Evolutionary conservation across 495 filamentous ascomycete genomes (phyloP), one percentile per base, ranked within the genome.

Genomic region (Aspergillus coremiiformis): DNA sequence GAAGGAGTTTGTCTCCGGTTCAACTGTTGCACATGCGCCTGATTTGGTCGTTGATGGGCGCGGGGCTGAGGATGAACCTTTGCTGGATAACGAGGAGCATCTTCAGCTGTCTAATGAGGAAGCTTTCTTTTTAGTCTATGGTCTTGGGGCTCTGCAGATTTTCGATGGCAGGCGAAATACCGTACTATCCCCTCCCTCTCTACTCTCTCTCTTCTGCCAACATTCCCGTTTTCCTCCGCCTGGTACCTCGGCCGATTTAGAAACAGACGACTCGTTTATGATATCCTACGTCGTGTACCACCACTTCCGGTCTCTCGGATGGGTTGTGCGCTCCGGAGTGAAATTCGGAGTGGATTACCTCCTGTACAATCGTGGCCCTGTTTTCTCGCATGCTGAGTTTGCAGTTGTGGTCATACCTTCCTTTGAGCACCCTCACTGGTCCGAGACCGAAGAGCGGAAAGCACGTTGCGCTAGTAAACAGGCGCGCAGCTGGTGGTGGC

Each of bases 281-380:
- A 62, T 93, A 20, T 83, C 85, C 29, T 99, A 97, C 63, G 80
- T 82, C 26, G 87, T 86, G 12, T 99, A 96, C 61, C 93, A 99
- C 61, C 93, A 99, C 66, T 99, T 93, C 71, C 88, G 93, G 21
- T 94, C 90, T 6, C 78, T 97, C 0, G 93, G 93, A 42, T 99
- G 93, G 93, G 88, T 96, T n/a, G 83, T 92, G 0, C 86, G 94
- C 15, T 81, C 87, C 21, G 93, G 94, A 35, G 82, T 95, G 58
- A 99, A 99, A 66, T 99, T 99, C 62, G 87, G 84, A 49, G 86
- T 88, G 22, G 94, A 99, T 67, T 95, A 85, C 70, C 75, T 99
- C 20, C 78, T 99, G 21, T 99, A 99, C 71, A 83, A 90, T 52
- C 85, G 90, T n/a, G 93, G 93, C 0, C 93, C 94, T 0, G 92